Conservation (phyloP, 2,329 filamentous ascomycete species). For the Aspergillus sp. region DNA sequence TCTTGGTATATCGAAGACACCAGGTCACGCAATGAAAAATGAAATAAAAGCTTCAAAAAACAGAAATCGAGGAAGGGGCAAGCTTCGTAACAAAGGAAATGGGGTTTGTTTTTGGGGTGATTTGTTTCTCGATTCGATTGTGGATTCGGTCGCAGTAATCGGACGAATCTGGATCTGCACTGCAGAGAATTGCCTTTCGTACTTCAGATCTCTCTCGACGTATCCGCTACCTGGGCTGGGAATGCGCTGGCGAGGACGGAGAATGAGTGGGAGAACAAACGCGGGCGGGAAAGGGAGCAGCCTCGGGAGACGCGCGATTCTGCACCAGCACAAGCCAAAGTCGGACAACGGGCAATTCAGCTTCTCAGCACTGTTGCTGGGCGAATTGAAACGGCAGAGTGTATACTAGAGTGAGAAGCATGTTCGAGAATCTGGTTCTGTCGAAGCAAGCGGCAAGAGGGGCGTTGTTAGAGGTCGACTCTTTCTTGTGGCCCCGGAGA, state of each 20-base stretch:
- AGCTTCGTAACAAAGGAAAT: conserved; percentile 22
- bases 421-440: conserved; percentile 25
- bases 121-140: conserved; percentile 18
- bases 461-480: conserved; percentile 27
- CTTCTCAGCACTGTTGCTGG: conserved; percentile 27
- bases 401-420: conserved; percentile 26
- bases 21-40: conserved; percentile 24
- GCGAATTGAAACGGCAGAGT: conserved; percentile 28
- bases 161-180: conserved; percentile 34
- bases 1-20: conserved; percentile 25
- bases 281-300: conserved; percentile 29
- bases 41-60: conserved; percentile 18
- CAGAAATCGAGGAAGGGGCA: conserved; percentile 14
- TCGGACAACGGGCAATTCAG: conserved; percentile 14
- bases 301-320: conserved; percentile 27
- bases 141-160: conserved; percentile 23
- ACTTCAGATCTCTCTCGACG: conserved; percentile 29
- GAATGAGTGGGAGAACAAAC: conserved; percentile 25
- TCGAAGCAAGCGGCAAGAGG: conserved; percentile 24
- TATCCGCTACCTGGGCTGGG: conserved; percentile 28
- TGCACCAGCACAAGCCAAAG: conserved; percentile 23
- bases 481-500: conserved; percentile 25
- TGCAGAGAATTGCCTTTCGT: conserved; percentile 34
- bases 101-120: conserved; percentile 22
- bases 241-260: conserved; percentile 28